Evolutionary conservation across 179 eudicot species (phyloP), one percentile per base, ranked within the genome.

Genomic region (Sideroxylon spinosum): DNA sequence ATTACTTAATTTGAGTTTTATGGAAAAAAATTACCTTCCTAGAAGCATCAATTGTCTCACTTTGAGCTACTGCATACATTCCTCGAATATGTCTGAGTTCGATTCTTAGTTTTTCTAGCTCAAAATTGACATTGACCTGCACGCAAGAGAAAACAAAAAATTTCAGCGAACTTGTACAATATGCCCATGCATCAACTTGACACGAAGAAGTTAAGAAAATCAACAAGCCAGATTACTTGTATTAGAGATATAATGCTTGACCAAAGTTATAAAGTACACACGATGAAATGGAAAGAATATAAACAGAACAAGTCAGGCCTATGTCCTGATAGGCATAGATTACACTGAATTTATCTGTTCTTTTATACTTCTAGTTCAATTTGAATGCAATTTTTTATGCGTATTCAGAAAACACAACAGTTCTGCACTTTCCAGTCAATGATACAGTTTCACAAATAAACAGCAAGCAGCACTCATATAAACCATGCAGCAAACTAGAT

Each of bases 31-130:
- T 64, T 86, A 93, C 98, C 93, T 86, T 86, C 49, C 89, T 84
- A 76, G 94, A 86, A 80, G 98, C 92, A 86, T 90, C 95, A 57
- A 82, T 73, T 61, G 90, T 83, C 83, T 95, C 98, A 77, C 81
- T 85, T 79, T 95, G 94, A 73, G 98, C 95, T 64, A 90, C 76
- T 37, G 95, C 87, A 85, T 90, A 92, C 98, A 93, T 89, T 79
- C 89, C 95, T 63, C 86, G 87, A 69, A 86, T 64, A 81, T 90
- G 97, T 64, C 91, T 89, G 64, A 95, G 89, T 83, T 95, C 99
- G 71, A 86, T 81, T 84, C 88, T 88, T 78, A 95, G 82, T 85
- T 87, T 93, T 83, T 95, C 94, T 23, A 95, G 82, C 86, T 95
- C 97, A 80, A 86, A 72, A 72, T 81, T 71, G 56, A 85, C 62